Evolutionary conservation across 306 rosid species (phyloP).

Genomic region (Prunus padus): DNA sequence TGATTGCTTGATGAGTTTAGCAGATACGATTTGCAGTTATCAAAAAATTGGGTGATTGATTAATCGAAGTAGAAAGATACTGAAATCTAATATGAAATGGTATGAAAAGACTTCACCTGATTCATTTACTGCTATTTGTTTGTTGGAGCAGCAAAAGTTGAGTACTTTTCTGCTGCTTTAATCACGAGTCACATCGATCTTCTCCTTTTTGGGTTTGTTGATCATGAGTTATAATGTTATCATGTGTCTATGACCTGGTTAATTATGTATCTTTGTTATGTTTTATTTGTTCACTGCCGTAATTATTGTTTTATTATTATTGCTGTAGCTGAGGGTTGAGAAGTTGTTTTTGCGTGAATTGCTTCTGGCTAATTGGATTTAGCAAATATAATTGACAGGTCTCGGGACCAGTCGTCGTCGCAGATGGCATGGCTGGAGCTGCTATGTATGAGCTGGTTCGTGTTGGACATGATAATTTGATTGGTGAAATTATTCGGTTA

Average conservation of each 20-base stretch:
- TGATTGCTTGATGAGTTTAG: background rate
- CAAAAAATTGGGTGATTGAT: background rate
- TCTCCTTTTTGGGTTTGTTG: background rate
- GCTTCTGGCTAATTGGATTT: background rate
- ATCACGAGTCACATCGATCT: background rate
- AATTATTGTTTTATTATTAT: no score
- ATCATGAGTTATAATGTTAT: background rate
- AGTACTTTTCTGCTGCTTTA: background rate
- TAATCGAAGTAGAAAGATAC: background rate
- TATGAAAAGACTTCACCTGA: no score
- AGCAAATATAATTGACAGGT: conserved; percentile 50
- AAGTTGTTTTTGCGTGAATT: background rate
- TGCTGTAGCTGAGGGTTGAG: no score
- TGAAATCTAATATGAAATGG: background rate
- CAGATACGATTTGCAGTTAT: background rate
- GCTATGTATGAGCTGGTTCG: conserved; percentile 99
- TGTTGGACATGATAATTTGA: conserved; percentile 86
- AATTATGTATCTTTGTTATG: background rate
- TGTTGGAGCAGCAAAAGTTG: background rate
- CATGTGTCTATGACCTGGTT: no score
- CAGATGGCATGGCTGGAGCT: conserved; percentile 99
- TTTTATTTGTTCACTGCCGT: background rate
- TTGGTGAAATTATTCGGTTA: conserved; percentile 95
- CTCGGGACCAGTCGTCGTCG: conserved; percentile 97
- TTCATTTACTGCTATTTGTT: background rate